A percentile compares a stretch with the other conserved stretches of the same genome.
These are phyloP conservation scores for Desmodesmus armatus DNA, from an alignment of 139 green algal genomes.

Conservation along the genomic window DNA sequence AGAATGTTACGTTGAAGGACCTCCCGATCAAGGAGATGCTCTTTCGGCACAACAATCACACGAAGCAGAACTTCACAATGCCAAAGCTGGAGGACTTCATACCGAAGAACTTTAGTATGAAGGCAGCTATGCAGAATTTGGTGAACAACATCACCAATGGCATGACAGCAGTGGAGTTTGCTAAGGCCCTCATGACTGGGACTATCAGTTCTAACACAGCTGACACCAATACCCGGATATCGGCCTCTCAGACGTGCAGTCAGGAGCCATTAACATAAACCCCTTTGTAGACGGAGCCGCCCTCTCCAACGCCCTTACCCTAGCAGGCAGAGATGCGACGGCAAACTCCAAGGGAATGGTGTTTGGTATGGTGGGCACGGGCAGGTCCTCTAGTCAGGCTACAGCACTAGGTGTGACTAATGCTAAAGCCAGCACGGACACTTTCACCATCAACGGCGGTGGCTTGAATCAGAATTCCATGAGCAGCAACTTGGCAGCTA, in stretches of 20 bases:
- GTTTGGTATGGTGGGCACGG: slow-evolving; percentile 27
- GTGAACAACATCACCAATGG: not conserved
- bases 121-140: too few species aligned
- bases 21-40: not conserved
- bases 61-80: not conserved
- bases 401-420: slow-evolving; percentile 25
- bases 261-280: slow-evolving; percentile 41
- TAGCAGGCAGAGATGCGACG: slow-evolving; percentile 22
- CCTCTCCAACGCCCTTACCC: slow-evolving; percentile 24
- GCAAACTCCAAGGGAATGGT: slow-evolving; percentile 40
- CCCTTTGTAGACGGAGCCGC: slow-evolving; percentile 28
- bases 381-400: slow-evolving; percentile 3
- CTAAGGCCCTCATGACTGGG: slow-evolving; percentile 30
- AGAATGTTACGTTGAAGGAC: not conserved
- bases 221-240: slow-evolving; percentile 39
- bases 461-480: slow-evolving; percentile 32
- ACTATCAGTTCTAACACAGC: slow-evolving; percentile 42
- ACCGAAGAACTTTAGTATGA: slow-evolving; percentile 9
- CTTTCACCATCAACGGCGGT: slow-evolving; percentile 25
- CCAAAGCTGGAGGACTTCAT: not conserved
- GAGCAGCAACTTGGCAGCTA: slow-evolving; percentile 29
- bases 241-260: slow-evolving; percentile 18
- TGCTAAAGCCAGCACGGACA: slow-evolving; percentile 24
- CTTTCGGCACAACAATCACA: not conserved
- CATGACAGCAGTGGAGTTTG: slow-evolving; percentile 32